phyloP scores from a whole-genome alignment of 1,284 basidiomycete species.

The Sanguinoderma infundibulare region DNA sequence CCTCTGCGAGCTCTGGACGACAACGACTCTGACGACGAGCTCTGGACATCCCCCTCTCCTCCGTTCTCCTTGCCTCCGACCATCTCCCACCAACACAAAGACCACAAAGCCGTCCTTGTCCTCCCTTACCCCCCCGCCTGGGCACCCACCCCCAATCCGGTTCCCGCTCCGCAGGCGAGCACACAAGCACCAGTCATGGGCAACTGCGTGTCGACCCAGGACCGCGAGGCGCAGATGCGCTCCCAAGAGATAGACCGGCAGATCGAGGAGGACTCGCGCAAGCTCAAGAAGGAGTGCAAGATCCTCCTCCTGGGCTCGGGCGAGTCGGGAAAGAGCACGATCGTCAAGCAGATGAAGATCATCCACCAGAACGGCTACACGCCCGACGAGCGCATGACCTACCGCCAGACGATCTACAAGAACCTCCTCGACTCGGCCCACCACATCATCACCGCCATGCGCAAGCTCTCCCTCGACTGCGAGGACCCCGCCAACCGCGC shows the following conservation, averaged over 20 bases:
- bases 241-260: constrained; percentile 76
- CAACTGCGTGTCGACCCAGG: constrained; percentile 63
- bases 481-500: constrained; percentile 74
- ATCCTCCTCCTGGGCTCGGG: constrained; percentile 87
- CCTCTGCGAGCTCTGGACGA: background rate
- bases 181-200: constrained; percentile 51
- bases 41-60: background rate
- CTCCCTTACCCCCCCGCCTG: background rate
- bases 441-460: constrained; percentile 87
- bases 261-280: constrained; percentile 74
- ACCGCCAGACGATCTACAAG: constrained; percentile 83
- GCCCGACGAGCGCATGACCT: constrained; percentile 79
- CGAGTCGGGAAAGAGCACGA: constrained; percentile 93
- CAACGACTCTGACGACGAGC: background rate
- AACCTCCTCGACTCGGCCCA: constrained; percentile 91
- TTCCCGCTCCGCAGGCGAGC: constrained; percentile 11
- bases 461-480: constrained; percentile 88
- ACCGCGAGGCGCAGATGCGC: constrained; percentile 65
- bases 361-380: constrained; percentile 96
- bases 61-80: background rate
- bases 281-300: constrained; percentile 92
- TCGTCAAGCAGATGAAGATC: constrained; percentile 99
- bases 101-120: background rate
- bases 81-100: background rate
- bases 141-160: background rate